phyloP scores from a whole-genome alignment of 495 filamentous ascomycete species.

The Hyaloscypha finlandica region DNA sequence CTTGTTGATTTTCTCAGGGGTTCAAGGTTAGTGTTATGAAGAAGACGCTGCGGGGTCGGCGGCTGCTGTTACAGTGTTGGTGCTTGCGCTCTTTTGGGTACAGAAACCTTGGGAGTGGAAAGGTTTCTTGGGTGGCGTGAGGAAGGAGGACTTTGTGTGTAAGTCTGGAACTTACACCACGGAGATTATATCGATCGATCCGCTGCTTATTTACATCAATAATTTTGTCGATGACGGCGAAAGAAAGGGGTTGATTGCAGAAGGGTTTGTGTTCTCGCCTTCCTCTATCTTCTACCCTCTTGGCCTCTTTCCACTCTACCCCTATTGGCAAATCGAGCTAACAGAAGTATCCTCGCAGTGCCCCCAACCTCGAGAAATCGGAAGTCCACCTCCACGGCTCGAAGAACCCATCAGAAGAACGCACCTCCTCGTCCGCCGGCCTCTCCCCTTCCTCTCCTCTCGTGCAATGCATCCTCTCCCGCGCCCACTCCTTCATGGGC shows the following conservation, averaged over 20 bases:
- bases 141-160: constrained; percentile 12
- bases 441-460: constrained; percentile 43
- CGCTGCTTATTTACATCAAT: constrained; percentile 22
- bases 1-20: background rate
- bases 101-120: background rate
- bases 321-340: background rate
- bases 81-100: background rate
- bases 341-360: background rate
- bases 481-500: constrained; percentile 45
- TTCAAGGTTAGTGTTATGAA: background rate
- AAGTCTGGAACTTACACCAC: constrained; percentile 11
- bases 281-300: too few relatives aligned
- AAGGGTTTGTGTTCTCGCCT: constrained; percentile 29
- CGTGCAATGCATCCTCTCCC: constrained; percentile 44
- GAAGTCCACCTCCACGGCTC: constrained; percentile 4
- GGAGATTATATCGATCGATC: constrained; percentile 24
- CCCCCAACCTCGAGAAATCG: background rate
- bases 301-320: too few relatives aligned
- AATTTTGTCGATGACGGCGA: constrained; percentile 12
- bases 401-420: constrained; percentile 17
- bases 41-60: background rate
- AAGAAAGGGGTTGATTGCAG: constrained; percentile 6
- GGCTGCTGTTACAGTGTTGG: background rate
- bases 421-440: constrained; percentile 47
- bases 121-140: background rate